These are phyloP conservation scores for Chytridiales sp. DNA, from an alignment of 371 early-diverging fungal genomes.

Conservation along the genomic window DNA sequence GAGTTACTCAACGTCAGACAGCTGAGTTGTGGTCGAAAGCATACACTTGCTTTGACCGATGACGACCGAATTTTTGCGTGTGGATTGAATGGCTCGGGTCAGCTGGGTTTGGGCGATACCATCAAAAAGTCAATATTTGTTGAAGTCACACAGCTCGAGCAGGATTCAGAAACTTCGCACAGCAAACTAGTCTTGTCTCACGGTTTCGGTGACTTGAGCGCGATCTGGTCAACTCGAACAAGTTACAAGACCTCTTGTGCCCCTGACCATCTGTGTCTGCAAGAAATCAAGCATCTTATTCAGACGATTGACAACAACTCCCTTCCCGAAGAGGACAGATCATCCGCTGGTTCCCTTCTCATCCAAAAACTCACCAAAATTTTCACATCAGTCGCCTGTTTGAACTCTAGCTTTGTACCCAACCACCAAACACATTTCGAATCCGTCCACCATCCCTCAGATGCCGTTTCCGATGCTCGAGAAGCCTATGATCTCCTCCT, in stretches of 20 bases:
- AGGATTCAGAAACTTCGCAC: not conserved
- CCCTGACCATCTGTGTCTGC: not conserved
- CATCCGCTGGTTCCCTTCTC: slow-evolving; percentile 5
- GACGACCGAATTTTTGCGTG: slow-evolving; percentile 3
- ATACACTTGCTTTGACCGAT: slow-evolving; percentile 1
- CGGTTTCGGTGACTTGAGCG: too few species aligned
- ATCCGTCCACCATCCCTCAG: not conserved
- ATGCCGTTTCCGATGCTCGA: slow-evolving; percentile 1
- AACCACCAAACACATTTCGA: not conserved
- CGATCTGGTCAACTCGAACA: too few species aligned
- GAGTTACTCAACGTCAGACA: not conserved
- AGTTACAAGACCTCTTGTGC: too few species aligned
- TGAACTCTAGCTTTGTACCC: slow-evolving; percentile 5
- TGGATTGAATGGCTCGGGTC: slow-evolving; percentile 8
- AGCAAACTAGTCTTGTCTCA: slow-evolving; percentile 13
- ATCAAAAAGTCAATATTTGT: not conserved
- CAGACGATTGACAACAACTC: not conserved
- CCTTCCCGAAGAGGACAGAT: not conserved
- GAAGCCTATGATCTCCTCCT: not conserved
- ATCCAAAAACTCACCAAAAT: not conserved
- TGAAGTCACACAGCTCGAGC: not conserved
- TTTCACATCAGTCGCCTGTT: slow-evolving; percentile 3
- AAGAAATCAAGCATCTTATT: not conserved
- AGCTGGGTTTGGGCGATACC: slow-evolving; percentile 8
- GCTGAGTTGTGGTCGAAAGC: slow-evolving; percentile 1